phyloP scores from a whole-genome alignment of 2,329 filamentous ascomycete species.

The Byssochlamys sp. region DNA sequence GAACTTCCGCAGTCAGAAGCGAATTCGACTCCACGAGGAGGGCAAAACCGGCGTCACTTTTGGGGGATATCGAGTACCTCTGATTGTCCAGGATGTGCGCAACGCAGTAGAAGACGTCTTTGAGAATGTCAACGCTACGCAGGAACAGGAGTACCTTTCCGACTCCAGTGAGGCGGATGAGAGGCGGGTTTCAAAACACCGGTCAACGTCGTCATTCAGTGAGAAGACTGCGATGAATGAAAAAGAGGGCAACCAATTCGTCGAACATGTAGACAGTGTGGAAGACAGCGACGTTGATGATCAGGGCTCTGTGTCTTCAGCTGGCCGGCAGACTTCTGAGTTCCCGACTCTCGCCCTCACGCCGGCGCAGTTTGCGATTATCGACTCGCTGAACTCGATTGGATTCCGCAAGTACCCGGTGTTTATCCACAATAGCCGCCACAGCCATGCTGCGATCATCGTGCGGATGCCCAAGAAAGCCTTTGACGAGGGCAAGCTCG shows the following conservation, averaged over 20 bases:
- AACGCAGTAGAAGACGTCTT: constrained; percentile 68
- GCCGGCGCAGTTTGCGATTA: constrained; percentile 73
- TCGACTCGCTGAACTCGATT: constrained; percentile 60
- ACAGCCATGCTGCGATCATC: constrained; percentile 85
- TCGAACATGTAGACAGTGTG: constrained; percentile 13
- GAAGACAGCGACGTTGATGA: constrained; percentile 1
- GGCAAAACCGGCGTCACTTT: constrained; percentile 59
- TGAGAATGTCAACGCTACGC: constrained; percentile 59
- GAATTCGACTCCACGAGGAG: constrained; percentile 66
- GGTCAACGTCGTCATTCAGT: constrained; percentile 9
- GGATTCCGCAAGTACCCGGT: constrained; percentile 51
- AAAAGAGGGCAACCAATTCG: constrained; percentile 5
- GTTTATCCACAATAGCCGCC: constrained; percentile 52
- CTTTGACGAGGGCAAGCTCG: constrained; percentile 67
- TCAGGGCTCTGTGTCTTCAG: not conserved
- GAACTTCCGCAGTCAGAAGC: constrained; percentile 60
- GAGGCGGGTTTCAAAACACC: constrained; percentile 1
- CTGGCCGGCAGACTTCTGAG: constrained; percentile 20
- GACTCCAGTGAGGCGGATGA: constrained; percentile 38
- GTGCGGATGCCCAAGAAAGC: constrained; percentile 57
- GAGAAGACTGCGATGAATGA: constrained; percentile 4
- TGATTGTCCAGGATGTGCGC: constrained; percentile 66
- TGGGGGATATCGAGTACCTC: constrained; percentile 62
- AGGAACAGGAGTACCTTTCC: constrained; percentile 62
- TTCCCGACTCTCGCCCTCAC: constrained; percentile 69